Evolutionary conservation across 768 basidiomycete species (phyloP), one percentile per base, ranked within the genome.

Genomic region (Boletus rufocinnamomeus): DNA sequence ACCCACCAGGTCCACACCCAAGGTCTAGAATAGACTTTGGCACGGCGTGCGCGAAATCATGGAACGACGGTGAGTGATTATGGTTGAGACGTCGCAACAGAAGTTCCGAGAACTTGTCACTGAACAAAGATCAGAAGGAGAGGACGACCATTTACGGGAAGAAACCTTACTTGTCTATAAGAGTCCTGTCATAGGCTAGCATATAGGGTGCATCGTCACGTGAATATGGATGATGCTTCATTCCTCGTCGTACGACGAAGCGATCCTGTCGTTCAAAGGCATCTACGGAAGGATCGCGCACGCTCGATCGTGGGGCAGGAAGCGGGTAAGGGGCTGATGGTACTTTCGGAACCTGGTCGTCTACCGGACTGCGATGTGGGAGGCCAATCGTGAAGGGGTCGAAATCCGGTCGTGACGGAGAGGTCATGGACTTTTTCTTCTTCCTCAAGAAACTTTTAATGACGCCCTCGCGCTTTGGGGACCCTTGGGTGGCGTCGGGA

Each of bases 1-100:
- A 93, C 49, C 80, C 67, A 0, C 90, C 89, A 48, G 80, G 63
- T 13, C 91, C 91, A 69, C 89, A 92, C 3, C 91, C 91, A 14
- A 93, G 72, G 65, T 93, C 91, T 8, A 93, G 79, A 25, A 87
- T 84, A 14, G 76, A 73, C 1, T 72, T 67, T 1, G 89, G 86
- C 1, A 78, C 76, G n/a, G 72, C 73, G 25, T 77, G 76, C 37
- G 76, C 67, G 59, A 79, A 81, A 58, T 80, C 73, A 56, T 82
- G 77, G 65, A 93, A 91, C 0, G 84, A 82, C 0, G 89, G 89
- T 0, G 81, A 79, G 6, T 77, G 78, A 3, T 75, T 76, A 7
- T 76, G 74, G 45, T 76, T 81, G 17, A 93, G 76, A n/a, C 81
- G 83, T 38, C 75, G 80, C 17, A 89, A 63, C 6, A 93, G 69